Evolutionary conservation across 2,329 filamentous ascomycete species (phyloP), one percentile per base, ranked within the genome.

Genomic region (Fusarium hainanense): DNA sequence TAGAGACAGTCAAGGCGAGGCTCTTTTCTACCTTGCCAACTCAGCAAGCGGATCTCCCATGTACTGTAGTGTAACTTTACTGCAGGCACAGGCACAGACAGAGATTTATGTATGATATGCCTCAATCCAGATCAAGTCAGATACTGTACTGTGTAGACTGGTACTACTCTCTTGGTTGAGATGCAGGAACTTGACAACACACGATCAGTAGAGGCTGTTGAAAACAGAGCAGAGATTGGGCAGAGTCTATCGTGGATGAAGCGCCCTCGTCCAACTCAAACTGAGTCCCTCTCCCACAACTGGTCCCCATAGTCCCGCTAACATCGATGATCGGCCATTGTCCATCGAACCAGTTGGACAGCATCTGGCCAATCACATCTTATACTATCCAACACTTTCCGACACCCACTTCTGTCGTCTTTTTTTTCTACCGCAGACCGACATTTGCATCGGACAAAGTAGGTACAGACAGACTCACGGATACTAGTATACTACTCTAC

Each of bases 161-260:
- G 3, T 28, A 28, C 10, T 49, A 50, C 30, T 16, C 37, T 56
- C 23, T 68, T 68, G 52, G 58, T 55, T 47, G 66, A 50, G 68
- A 73, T 70, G 70, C 70, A 73, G 70, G 58, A 73, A 73, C 68
- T 73, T 58, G 62, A 69, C 68, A 69, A 71, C 64, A 70, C 70
- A 69, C 70, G 54, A 63, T 62, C 68, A 70, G 23, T 37, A 37
- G 34, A 37, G 34, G 18, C 18, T 37, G 34, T 37, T n/a, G 34
- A 37, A 41, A 7, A 40, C 21, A 42, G 20, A 52, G 8, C 30
- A 23, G 32, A 73, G 70, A 73, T 73, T 73, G 68, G 70, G 48
- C 51, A 58, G 59, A 46, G 54, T 54, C 58, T 47, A 28, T 63
- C 48, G 49, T 52, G 58, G 51, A 43, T 60, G 63, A 72, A 72